These are phyloP conservation scores for Cardamine occulta DNA, from an alignment of 345 rosid genomes.

Conservation along the genomic window DNA sequence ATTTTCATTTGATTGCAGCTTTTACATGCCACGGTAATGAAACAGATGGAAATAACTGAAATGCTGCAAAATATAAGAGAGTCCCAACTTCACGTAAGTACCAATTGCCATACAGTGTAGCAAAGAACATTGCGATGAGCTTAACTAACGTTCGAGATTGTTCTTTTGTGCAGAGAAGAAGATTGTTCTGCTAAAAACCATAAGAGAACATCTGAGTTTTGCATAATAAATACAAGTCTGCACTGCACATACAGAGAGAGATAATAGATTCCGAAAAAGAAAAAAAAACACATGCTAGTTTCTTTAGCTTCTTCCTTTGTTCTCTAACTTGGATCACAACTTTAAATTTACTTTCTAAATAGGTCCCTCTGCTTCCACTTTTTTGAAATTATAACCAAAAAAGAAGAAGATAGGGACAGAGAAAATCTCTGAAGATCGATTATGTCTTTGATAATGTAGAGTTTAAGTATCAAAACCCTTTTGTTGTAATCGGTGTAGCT, in stretches of 20 bases:
- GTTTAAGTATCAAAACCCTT: conserved; percentile 12
- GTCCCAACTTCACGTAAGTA: conserved; percentile 70
- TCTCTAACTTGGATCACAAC: conserved; percentile 21
- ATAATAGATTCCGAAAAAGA: not conserved
- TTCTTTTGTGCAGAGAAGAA: conserved; percentile 42
- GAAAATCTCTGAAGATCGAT: conserved; percentile 7
- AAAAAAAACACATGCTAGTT: conserved; percentile 24
- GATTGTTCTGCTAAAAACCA: conserved; percentile 37
- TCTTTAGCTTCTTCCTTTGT: conserved; percentile 13
- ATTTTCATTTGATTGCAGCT: conserved; percentile 51
- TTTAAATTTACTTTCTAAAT: not conserved
- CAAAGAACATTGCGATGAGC: not conserved
- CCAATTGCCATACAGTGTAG: conserved; percentile 21
- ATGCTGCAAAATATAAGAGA: conserved; percentile 61
- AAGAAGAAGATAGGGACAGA: conserved; percentile 16
- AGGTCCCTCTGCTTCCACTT: conserved; percentile 31
- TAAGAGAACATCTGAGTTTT: conserved; percentile 40
- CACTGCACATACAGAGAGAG: conserved; percentile 42
- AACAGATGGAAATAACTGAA: conserved; percentile 77
- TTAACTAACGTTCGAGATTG: conserved; percentile 2
- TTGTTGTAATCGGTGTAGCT: conserved; percentile 30
- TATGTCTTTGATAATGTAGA: conserved; percentile 20
- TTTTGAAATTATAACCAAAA: not conserved
- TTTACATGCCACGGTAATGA: conserved; percentile 68
- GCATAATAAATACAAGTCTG: conserved; percentile 35